Evolutionary conservation across 148 eudicot species (phyloP).

Genomic region (Spergularia bocconei): DNA sequence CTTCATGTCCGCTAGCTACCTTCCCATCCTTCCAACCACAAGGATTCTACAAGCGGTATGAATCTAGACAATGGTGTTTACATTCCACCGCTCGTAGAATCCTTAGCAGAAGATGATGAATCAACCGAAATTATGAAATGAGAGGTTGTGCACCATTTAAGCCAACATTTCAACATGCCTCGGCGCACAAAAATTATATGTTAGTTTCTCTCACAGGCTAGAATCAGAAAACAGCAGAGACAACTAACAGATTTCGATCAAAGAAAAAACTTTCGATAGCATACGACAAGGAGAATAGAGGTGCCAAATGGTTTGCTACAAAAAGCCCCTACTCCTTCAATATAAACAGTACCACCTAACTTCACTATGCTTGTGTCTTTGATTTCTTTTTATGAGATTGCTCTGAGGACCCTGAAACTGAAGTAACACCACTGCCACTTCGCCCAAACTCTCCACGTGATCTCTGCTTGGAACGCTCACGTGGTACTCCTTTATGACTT

Average conservation of each 20-base stretch:
- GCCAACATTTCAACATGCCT: background rate
- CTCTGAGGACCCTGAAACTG: slow-evolving; percentile 49
- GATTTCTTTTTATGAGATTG: slow-evolving; percentile 49
- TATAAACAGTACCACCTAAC: background rate
- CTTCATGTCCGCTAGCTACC: slow-evolving; percentile 36
- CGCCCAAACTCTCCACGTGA: slow-evolving; percentile 39
- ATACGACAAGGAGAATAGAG: background rate
- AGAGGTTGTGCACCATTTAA: background rate
- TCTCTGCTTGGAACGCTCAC: slow-evolving; percentile 33
- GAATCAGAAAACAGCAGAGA: too few species aligned
- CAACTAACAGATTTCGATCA: background rate
- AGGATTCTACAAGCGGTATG: slow-evolving; percentile 25
- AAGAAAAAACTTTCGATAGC: background rate
- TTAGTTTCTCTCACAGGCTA: too few species aligned
- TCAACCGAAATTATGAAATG: too few species aligned
- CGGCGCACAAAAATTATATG: too few species aligned
- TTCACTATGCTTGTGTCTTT: slow-evolving; percentile 38
- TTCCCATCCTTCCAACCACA: slow-evolving; percentile 26
- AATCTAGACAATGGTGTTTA: too few species aligned
- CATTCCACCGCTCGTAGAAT: too few species aligned
- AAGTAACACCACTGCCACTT: slow-evolving; percentile 43
- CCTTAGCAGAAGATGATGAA: slow-evolving; percentile 20
- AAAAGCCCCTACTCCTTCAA: background rate
- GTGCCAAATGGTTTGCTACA: background rate
- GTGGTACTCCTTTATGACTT: slow-evolving; percentile 33